Percentiles rank a stretch among this genome's conserved stretches.
Conservation (phyloP, 2,329 filamentous ascomycete genomes). For the Colletotrichum kahawae region DNA sequence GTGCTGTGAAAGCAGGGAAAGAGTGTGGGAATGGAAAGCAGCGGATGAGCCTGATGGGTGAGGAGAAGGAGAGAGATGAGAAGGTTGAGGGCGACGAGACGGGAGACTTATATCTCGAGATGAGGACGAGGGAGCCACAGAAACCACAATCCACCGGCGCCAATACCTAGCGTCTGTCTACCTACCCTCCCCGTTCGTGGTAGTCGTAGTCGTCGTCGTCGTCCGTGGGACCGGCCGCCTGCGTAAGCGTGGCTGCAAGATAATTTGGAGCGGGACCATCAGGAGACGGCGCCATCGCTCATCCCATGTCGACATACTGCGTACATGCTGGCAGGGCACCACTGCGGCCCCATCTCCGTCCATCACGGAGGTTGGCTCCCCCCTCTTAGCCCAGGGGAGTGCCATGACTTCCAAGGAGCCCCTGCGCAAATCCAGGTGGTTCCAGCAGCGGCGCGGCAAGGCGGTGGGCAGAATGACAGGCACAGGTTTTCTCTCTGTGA, state of each 20-base stretch:
- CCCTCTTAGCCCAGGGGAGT: neutral
- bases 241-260: neutral
- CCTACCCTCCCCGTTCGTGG: neutral
- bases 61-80: neutral
- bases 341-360: slow-evolving; percentile 3
- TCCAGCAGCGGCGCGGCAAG: neutral
- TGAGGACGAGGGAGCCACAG: neutral
- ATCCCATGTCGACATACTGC: slow-evolving; percentile 3
- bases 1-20: slow-evolving; percentile 19
- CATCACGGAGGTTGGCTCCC: neutral
- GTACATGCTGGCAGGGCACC: neutral
- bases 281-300: slow-evolving; percentile 12
- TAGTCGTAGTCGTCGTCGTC: neutral
- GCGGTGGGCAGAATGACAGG: neutral
- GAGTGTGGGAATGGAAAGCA: slow-evolving; percentile 20
- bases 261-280: slow-evolving; percentile 12
- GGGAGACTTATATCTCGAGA: slow-evolving; percentile 20
- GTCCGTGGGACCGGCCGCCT: neutral
- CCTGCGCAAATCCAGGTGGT: slow-evolving; percentile 13
- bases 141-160: neutral
- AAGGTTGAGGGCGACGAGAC: neutral
- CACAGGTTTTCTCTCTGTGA: neutral
- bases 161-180: neutral
- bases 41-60: slow-evolving; percentile 17
- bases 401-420: neutral